These are phyloP conservation scores for Penicillium taxi DNA, from an alignment of 495 filamentous ascomycete genomes.

Conservation along the genomic window DNA sequence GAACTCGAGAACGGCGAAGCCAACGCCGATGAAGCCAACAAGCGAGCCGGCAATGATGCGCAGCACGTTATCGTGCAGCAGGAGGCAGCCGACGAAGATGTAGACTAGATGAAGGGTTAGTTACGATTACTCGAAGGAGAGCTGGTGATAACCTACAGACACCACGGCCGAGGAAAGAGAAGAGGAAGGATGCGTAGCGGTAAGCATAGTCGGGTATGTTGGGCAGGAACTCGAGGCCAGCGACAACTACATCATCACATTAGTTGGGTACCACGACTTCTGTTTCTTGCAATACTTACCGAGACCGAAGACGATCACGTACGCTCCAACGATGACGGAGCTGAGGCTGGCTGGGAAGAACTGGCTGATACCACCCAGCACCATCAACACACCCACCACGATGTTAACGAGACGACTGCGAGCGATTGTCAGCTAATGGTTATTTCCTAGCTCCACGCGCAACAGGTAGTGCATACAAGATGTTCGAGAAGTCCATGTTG, in stretches of 20 bases:
- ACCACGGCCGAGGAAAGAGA: conserved; percentile 92
- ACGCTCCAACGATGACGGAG: conserved; percentile 68
- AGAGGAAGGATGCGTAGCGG: conserved; percentile 93
- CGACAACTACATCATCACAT: conserved; percentile 34
- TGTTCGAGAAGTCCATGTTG: conserved; percentile 51
- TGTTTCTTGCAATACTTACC: conserved; percentile 44
- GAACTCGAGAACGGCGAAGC: conserved; percentile 80
- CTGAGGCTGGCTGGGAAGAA: conserved; percentile 50
- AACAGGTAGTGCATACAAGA: conserved; percentile 42
- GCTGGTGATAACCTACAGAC: conserved; percentile 58
- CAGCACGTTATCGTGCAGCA: conserved; percentile 54
- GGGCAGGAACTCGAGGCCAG: conserved; percentile 60
- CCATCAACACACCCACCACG: conserved; percentile 77
- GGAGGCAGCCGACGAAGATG: conserved; percentile 83
- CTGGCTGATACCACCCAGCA: conserved; percentile 81
- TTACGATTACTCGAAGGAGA: not conserved
- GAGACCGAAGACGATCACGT: conserved; percentile 84
- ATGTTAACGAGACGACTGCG: conserved; percentile 91
- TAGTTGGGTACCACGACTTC: conserved; percentile 6
- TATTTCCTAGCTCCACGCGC: not conserved
- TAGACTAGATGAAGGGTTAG: conserved; percentile 56
- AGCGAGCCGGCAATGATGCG: conserved; percentile 60
- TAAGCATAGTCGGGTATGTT: conserved; percentile 89
- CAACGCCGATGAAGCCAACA: conserved; percentile 68
- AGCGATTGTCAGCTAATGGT: conserved; percentile 4